A percentile compares a stretch with the other conserved stretches of the same genome.
These are phyloP conservation scores for Mycena filopes DNA, from an alignment of 768 basidiomycete species.

Conservation along the genomic window DNA sequence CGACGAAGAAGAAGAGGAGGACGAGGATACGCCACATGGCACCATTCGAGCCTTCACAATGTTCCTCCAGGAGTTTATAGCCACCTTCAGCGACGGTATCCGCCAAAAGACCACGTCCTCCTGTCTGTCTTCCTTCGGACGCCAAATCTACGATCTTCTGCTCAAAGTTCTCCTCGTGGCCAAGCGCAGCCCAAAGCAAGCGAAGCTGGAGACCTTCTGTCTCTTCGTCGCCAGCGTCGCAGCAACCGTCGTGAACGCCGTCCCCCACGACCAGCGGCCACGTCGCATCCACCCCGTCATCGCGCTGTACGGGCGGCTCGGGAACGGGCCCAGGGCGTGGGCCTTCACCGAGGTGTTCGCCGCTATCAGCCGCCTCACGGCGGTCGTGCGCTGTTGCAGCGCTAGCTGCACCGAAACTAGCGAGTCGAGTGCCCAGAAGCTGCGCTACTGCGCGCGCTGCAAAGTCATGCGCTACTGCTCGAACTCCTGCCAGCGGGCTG, in stretches of 20 bases:
- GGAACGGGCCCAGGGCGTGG: not conserved
- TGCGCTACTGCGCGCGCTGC: conserved; percentile 5
- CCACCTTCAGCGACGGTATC: conserved; percentile 10
- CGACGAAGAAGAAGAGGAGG: not conserved
- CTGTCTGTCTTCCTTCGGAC: not conserved
- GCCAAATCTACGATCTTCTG: conserved; percentile 12
- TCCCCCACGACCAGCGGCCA: not conserved
- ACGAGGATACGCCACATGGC: too few relatives aligned
- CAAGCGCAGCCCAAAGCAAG: not conserved
- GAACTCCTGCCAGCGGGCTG: not conserved
- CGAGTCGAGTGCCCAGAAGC: conserved; percentile 2
- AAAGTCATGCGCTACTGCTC: conserved; percentile 12
- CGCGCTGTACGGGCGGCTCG: not conserved
- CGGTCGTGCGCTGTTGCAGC: conserved; percentile 4
- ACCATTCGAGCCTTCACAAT: not conserved
- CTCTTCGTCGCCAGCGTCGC: not conserved
- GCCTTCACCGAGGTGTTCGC: not conserved
- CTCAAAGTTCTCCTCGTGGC: not conserved
- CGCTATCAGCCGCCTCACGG: not conserved
- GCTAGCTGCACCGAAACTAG: conserved; percentile 8
- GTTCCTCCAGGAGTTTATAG: not conserved
- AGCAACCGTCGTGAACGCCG: not conserved
- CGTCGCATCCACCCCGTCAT: not conserved
- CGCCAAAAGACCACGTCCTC: not conserved
- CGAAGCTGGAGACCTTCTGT: not conserved